Evolutionary conservation across 1,284 basidiomycete species (phyloP).

Genomic region (Puccinia coronata): DNA sequence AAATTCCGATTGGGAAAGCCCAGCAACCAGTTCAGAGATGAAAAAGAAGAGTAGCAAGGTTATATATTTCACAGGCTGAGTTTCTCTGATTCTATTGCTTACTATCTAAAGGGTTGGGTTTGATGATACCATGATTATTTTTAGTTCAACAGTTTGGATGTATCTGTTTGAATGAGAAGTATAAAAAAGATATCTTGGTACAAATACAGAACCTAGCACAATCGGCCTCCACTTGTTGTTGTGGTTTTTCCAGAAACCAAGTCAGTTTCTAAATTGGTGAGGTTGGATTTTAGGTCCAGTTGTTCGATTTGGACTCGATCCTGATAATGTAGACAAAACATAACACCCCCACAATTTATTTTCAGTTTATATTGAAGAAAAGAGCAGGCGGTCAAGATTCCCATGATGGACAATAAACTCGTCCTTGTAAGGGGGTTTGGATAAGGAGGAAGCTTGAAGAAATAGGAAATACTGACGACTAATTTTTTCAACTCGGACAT

Average conservation of each 20-base stretch:
- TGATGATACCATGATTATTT: not conserved
- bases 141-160: not conserved
- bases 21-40: too few species aligned
- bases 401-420: not conserved
- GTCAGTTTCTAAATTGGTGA: constrained; percentile 35
- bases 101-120: not conserved
- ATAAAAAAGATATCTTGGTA: not conserved
- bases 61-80: too few species aligned
- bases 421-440: not conserved
- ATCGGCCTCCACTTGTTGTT: not conserved
- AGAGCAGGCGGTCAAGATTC: not conserved
- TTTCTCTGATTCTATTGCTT: not conserved
- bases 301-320: constrained; percentile 39
- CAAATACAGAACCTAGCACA: constrained; percentile 11
- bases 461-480: constrained; percentile 14
- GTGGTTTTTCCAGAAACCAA: constrained; percentile 17
- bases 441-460: too few species aligned
- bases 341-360: too few species aligned
- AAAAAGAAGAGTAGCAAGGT: too few species aligned
- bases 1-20: too few species aligned
- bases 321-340: not conserved
- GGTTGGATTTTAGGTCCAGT: constrained; percentile 26
- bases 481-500: constrained; percentile 35
- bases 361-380: not conserved
- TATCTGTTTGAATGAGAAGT: not conserved